phyloP scores from a whole-genome alignment of 2,329 filamentous ascomycete species.

The Penicillium palitans region DNA sequence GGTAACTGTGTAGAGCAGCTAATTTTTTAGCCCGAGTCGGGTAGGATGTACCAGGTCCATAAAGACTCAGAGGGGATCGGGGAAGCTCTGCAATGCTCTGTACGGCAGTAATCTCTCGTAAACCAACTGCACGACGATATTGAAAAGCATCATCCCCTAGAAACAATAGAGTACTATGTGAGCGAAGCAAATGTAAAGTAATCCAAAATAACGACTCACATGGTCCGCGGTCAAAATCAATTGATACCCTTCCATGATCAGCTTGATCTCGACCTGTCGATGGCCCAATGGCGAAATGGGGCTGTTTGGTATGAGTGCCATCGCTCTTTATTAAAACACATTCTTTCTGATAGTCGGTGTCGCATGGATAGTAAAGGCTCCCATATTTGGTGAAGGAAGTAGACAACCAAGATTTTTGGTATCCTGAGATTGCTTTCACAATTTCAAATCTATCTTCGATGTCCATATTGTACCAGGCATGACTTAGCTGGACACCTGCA shows the following conservation, averaged over 20 bases:
- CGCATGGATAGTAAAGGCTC: neutral
- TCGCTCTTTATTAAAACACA: neutral
- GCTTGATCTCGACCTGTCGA: neutral
- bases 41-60: neutral
- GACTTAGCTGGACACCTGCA: neutral
- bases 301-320: neutral
- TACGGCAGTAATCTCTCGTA: neutral
- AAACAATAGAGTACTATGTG: neutral
- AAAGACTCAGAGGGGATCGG: neutral
- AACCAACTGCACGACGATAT: neutral
- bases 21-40: neutral
- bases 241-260: neutral
- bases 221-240: neutral
- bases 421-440: neutral
- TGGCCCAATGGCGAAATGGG: neutral
- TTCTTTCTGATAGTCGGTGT: neutral
- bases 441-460: neutral
- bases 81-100: neutral
- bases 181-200: neutral
- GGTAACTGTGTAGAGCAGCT: neutral
- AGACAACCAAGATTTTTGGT: neutral
- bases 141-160: neutral
- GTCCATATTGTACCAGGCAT: neutral
- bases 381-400: neutral
- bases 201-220: neutral